These are phyloP conservation scores for Aspergillus baeticus DNA, from an alignment of 495 filamentous ascomycete genomes.

Conservation along the genomic window DNA sequence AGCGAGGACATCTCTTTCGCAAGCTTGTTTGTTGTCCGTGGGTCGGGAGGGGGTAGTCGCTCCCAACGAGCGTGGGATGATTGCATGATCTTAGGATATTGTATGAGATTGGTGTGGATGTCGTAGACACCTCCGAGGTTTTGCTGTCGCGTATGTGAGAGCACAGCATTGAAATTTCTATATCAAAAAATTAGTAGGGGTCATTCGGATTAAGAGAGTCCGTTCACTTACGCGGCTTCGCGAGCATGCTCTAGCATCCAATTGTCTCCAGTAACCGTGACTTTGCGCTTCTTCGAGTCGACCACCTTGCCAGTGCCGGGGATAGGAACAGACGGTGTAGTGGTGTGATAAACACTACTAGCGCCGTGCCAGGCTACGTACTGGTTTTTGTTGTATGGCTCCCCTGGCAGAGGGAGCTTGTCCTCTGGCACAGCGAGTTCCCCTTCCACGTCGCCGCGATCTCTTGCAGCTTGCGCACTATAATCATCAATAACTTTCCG, in stretches of 20 bases:
- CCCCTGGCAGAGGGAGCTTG: constrained; percentile 63
- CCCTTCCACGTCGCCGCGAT: constrained; percentile 81
- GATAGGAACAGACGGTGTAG: constrained; percentile 71
- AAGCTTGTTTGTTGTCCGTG: constrained; percentile 26
- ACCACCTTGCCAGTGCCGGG: constrained; percentile 66
- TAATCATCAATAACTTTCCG: constrained; percentile 87
- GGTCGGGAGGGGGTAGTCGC: constrained; percentile 48
- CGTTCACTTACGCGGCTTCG: constrained; percentile 70
- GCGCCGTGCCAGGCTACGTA: constrained; percentile 99
- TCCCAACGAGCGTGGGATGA: constrained; percentile 84
- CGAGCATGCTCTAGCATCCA: constrained; percentile 96
- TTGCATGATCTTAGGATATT: constrained; percentile 85
- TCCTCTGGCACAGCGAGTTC: constrained; percentile 88
- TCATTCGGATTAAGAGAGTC: not conserved
- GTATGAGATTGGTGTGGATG: constrained; percentile 86
- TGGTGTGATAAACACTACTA: constrained; percentile 89
- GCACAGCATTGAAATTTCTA: constrained; percentile 77
- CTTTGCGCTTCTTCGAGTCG: constrained; percentile 74
- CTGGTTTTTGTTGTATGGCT: constrained; percentile 88
- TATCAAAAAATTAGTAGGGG: constrained; percentile 24
- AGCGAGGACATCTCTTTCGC: constrained; percentile 38
- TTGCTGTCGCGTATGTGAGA: constrained; percentile 61
- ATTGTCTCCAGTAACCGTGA: constrained; percentile 91
- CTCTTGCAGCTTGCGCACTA: constrained; percentile 71
- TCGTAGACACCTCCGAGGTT: constrained; percentile 82